Conservation (phyloP, 1,139 yeast genomes). For the Kluyveromyces sp. region DNA sequence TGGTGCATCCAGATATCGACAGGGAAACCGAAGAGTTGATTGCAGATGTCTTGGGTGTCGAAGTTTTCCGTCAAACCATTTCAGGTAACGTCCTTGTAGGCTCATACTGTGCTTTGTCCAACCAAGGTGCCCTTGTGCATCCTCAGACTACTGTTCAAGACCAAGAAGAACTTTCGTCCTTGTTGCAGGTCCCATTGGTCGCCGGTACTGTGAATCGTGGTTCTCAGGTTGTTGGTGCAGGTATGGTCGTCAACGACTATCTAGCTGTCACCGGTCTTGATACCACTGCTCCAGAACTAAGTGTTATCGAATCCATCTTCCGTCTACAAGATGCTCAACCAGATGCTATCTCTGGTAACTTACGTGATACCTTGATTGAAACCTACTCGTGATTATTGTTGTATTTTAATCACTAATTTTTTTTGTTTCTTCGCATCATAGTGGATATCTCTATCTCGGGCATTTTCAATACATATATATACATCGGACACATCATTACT, state of each 20-base stretch:
- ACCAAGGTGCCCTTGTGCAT: conserved; percentile 97
- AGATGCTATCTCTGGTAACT: conserved; percentile 70
- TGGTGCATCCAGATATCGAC: conserved; percentile 98
- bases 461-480: neutral
- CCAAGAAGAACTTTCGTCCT: conserved; percentile 93
- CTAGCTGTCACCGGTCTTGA: conserved; percentile 93
- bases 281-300: conserved; percentile 97
- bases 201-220: conserved; percentile 99
- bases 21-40: conserved; percentile 98
- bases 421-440: neutral
- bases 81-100: conserved; percentile 98
- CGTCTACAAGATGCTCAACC: conserved; percentile 86
- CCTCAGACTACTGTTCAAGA: conserved; percentile 97
- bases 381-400: conserved; percentile 46
- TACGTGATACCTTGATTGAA: conserved; percentile 87
- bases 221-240: conserved; percentile 95
- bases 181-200: conserved; percentile 93
- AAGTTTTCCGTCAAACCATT: conserved; percentile 97
- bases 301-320: conserved; percentile 94
- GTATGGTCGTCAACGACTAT: conserved; percentile 98
- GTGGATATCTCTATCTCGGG: neutral
- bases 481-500: neutral
- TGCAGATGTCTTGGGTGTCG: conserved; percentile 98
- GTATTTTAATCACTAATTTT: neutral
- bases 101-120: conserved; percentile 86